Base-by-base conservation (phyloP, 495 filamentous ascomycete genomes). In the Neurospora intermedia region DNA sequence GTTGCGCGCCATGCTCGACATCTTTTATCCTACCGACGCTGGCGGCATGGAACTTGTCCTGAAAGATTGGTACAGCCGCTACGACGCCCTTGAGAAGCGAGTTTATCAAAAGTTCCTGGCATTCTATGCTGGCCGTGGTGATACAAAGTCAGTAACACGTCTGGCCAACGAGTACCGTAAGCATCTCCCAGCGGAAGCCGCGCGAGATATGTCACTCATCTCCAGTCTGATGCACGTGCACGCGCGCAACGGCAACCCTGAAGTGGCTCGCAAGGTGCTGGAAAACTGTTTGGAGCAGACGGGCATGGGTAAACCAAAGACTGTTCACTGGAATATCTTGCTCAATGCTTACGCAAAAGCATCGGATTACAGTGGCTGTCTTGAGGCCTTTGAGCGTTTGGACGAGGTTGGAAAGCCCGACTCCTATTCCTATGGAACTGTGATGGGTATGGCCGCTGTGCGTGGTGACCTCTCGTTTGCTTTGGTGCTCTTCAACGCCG, bases 401-500 rank as follows among this genome's bases (percentile, higher is more conserved):
- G 78, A 88, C 18, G 74, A 81, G 10, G 78, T 79, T 6, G 74
- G 84, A 15, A 70, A 82, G 39, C 89, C 89, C 0, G 87, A 91
- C 78, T 72, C 78, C 1, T 86, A 88, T 75, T 92, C 91, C 6
- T 93, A 91, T 74, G 89, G 85, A 23, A 90, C 88, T 2, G 74
- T 97, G 71, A 91, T 97, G 87, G 85, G 85, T 20, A 83, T 96
- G 78, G 89, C 88, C 70, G 90, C 89, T 15, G 83, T 82, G n/a
- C 86, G 89, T 73, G 93, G 96, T 4, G 96, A 98, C 80, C 79
- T 93, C 35, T 88, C 91, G 23, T 87, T 86, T 73, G 85, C 89
- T 10, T 81, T 90, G 41, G 84, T 88, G 39, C 76, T 97, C n/a
- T 88, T 91, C 72, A 81, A 83, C 23, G 77, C 88, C 43, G 88